phyloP scores from a whole-genome alignment of 1,284 basidiomycete genomes.

The Ceraceosorus guamensis region DNA sequence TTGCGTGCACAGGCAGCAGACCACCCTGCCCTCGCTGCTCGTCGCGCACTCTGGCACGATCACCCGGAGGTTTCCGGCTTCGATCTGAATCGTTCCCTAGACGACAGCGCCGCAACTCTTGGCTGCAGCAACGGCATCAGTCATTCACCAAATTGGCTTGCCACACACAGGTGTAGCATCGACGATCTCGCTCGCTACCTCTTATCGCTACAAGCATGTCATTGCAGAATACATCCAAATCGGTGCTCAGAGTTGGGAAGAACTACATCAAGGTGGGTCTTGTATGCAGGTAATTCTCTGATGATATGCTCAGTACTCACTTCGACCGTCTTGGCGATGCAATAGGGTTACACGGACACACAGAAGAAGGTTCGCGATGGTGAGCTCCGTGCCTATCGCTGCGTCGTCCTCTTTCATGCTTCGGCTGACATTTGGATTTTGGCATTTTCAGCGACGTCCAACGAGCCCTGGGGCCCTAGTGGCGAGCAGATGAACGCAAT shows the following conservation, averaged over 20 bases:
- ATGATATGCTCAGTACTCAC: neutral
- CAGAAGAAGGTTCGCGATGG: constrained; percentile 69
- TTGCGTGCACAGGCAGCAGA: no score
- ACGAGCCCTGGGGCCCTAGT: constrained; percentile 97
- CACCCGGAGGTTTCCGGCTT: no score
- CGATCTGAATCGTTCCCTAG: no score
- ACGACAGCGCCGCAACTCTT: no score
- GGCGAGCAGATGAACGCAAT: constrained; percentile 97
- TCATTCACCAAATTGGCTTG: no score
- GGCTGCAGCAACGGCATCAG: no score
- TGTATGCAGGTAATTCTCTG: neutral
- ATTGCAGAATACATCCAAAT: constrained; percentile 45
- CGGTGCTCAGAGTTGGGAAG: constrained; percentile 45
- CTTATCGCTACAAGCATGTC: no score
- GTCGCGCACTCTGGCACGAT: no score
- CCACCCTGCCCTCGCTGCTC: no score
- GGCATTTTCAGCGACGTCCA: constrained; percentile 95
- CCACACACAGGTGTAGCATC: no score
- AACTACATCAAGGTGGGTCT: constrained; percentile 31
- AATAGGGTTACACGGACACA: constrained; percentile 49
- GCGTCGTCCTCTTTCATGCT: neutral
- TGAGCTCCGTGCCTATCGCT: neutral
- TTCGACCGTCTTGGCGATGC: neutral
- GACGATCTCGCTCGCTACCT: no score
- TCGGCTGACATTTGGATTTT: neutral